Conservation (phyloP, 371 early-diverging fungal genomes). For the Chytridium lagenaria region DNA sequence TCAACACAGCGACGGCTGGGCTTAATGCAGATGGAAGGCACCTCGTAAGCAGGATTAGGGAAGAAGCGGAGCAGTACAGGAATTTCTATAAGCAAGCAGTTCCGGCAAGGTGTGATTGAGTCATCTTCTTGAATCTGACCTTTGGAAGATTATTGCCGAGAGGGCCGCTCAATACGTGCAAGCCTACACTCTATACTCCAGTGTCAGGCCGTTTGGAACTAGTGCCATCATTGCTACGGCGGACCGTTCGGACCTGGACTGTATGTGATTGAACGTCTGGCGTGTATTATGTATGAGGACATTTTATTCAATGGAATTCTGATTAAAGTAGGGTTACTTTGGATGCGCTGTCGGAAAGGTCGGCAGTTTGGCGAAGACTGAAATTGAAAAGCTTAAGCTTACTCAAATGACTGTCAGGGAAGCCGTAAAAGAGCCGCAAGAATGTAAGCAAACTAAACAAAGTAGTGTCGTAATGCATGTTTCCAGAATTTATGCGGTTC, state of each 20-base stretch:
- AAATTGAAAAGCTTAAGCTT: conserved; percentile 94
- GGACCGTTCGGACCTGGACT: conserved; percentile 86
- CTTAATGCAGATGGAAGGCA: conserved; percentile 95
- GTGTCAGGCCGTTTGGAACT: conserved; percentile 97
- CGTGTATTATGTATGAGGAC: conserved; percentile 79
- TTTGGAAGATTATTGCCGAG: conserved; percentile 81
- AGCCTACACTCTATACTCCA: conserved; percentile 95
- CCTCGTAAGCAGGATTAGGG: conserved; percentile 86
- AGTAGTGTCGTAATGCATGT: neutral
- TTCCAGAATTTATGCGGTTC: conserved; percentile 86
- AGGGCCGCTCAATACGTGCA: conserved; percentile 92
- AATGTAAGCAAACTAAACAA: conserved; percentile 69
- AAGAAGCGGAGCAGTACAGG: conserved; percentile 90
- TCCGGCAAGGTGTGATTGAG: conserved; percentile 76
- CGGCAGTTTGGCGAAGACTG: conserved; percentile 94
- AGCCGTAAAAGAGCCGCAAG: conserved; percentile 92
- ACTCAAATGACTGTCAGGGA: conserved; percentile 83
- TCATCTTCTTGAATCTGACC: neutral
- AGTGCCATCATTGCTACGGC: conserved; percentile 82
- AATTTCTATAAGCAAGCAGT: conserved; percentile 84
- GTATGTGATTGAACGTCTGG: conserved; percentile 97
- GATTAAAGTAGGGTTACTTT: conserved; percentile 77
- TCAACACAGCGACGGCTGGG: conserved; percentile 80
- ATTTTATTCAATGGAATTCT: neutral
- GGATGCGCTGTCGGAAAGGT: conserved; percentile 97